A percentile compares a stretch with the other conserved stretches of the same genome.
Conservation (phyloP, 2,329 filamentous ascomycete genomes). For the Ascochyta lentis region DNA sequence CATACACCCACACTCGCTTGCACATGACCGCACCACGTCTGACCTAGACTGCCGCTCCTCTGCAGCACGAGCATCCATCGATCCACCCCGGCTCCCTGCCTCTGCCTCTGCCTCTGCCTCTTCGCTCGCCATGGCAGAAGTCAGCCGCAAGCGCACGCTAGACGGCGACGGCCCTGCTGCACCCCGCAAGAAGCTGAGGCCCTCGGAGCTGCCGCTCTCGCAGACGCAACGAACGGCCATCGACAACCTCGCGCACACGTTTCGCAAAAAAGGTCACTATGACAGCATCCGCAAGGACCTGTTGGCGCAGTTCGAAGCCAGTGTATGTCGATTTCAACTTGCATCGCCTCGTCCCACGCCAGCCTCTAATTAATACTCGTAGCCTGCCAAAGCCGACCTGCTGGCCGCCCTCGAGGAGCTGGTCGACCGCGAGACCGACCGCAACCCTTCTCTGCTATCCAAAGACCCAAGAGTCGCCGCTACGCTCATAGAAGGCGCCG, state of each 20-base stretch:
- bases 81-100: slow-evolving; percentile 2
- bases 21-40: neutral
- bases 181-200: slow-evolving; percentile 68
- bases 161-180: slow-evolving; percentile 39
- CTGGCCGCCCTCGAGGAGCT: slow-evolving; percentile 71
- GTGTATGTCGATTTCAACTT: slow-evolving; percentile 57
- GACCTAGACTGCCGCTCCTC: neutral
- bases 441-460: slow-evolving; percentile 74
- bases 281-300: slow-evolving; percentile 78
- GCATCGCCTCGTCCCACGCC: neutral
- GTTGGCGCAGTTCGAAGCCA: slow-evolving; percentile 75
- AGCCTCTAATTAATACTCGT: slow-evolving; percentile 1
- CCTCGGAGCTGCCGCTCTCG: slow-evolving; percentile 75
- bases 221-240: slow-evolving; percentile 76
- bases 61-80: slow-evolving; percentile 3
- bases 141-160: slow-evolving; percentile 40
- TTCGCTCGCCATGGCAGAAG: slow-evolving; percentile 40
- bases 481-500: slow-evolving; percentile 77
- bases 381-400: slow-evolving; percentile 75
- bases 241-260: slow-evolving; percentile 76
- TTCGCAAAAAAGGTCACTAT: slow-evolving; percentile 87
- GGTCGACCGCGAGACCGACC: slow-evolving; percentile 76
- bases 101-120: neutral
- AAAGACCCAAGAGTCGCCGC: slow-evolving; percentile 77
- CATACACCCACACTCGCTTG: slow-evolving; percentile 10